Conservation (phyloP, 257 asterid genomes). For the Cruciata laevipes region DNA sequence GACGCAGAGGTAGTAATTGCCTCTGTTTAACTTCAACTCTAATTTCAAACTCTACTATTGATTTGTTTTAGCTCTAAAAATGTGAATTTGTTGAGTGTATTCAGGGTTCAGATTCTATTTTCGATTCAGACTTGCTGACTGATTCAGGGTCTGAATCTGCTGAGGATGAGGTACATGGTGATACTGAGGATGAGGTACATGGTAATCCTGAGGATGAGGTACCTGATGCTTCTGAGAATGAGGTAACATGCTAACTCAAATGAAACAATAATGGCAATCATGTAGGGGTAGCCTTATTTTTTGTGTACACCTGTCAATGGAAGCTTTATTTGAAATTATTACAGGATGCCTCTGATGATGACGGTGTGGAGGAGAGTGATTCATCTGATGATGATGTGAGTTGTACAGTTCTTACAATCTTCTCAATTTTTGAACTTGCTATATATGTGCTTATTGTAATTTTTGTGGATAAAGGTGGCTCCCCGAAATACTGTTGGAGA, state of each 20-base stretch:
- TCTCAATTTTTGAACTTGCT: neutral
- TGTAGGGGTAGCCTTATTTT: slow-evolving; percentile 4
- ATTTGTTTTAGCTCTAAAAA: no score
- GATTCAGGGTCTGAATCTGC: slow-evolving; percentile 42
- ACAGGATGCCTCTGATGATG: slow-evolving; percentile 42
- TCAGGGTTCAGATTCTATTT: slow-evolving; percentile 40
- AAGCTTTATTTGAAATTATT: slow-evolving; percentile 6
- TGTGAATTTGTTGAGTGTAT: slow-evolving; percentile 7
- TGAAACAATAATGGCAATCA: neutral
- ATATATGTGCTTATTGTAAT: neutral
- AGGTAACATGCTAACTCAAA: neutral
- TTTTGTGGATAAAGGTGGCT: slow-evolving; percentile 46
- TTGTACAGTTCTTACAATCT: neutral
- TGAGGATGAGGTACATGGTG: slow-evolving; percentile 6
- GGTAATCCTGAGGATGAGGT: neutral
- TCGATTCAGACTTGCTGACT: slow-evolving; percentile 24
- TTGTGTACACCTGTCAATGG: neutral
- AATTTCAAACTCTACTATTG: no score
- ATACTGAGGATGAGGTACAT: neutral
- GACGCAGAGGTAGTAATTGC: neutral
- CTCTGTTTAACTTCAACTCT: neutral
- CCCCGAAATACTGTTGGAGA: slow-evolving; percentile 90
- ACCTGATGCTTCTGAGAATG: no score
- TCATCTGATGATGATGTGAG: slow-evolving; percentile 32
- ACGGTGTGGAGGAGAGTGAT: slow-evolving; percentile 29